Evolutionary conservation across 2,329 filamentous ascomycete species (phyloP).

Genomic region (Aspergillus sp.): DNA sequence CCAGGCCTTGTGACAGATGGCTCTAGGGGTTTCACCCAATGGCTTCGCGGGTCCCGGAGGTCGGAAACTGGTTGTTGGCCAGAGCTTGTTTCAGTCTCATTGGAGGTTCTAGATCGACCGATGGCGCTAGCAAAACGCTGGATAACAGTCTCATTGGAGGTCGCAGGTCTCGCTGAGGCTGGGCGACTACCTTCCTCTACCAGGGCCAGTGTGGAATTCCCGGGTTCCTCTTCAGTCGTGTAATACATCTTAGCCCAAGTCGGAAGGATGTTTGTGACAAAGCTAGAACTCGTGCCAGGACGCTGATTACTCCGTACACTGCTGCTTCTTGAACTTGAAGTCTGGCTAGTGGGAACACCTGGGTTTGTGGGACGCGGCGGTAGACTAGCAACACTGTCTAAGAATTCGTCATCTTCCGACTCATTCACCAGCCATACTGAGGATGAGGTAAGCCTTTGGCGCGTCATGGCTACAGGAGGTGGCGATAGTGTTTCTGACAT

Average conservation of each 20-base stretch:
- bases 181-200: slow-evolving; percentile 34
- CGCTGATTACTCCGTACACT: slow-evolving; percentile 37
- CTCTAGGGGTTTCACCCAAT: slow-evolving; percentile 40
- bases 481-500: slow-evolving; percentile 24
- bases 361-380: slow-evolving; percentile 32
- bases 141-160: slow-evolving; percentile 31
- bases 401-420: slow-evolving; percentile 32
- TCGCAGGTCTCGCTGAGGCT: slow-evolving; percentile 28
- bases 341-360: slow-evolving; percentile 38
- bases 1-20: slow-evolving; percentile 21
- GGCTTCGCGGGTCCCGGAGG: slow-evolving; percentile 43
- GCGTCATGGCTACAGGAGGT: slow-evolving; percentile 24
- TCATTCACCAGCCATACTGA: slow-evolving; percentile 38
- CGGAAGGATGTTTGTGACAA: slow-evolving; percentile 45
- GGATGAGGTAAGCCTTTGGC: slow-evolving; percentile 24
- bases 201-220: slow-evolving; percentile 45
- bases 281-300: slow-evolving; percentile 47
- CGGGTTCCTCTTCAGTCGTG: slow-evolving; percentile 60
- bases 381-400: slow-evolving; percentile 38
- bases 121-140: slow-evolving; percentile 32
- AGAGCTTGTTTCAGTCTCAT: slow-evolving; percentile 18
- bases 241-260: slow-evolving; percentile 66
- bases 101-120: slow-evolving; percentile 24
- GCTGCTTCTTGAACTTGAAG: slow-evolving; percentile 44
- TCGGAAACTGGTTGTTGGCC: slow-evolving; percentile 19